Conservation (phyloP, 1,139 yeast genomes). For the Saccharomycopsis crataegensis region DNA sequence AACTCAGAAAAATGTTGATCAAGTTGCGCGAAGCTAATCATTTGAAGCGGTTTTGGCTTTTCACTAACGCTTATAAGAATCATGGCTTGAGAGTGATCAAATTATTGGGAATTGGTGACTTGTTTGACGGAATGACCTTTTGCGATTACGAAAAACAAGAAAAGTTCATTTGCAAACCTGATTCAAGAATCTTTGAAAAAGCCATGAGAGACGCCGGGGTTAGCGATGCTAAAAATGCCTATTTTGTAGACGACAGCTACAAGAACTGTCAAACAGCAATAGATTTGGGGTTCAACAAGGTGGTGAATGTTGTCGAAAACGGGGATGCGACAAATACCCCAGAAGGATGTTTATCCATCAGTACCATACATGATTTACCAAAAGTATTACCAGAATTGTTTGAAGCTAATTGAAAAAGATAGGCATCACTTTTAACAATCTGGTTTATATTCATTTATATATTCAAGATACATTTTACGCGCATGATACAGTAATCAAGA, state of each 20-base stretch:
- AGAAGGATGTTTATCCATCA: constrained; percentile 37
- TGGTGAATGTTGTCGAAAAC: constrained; percentile 36
- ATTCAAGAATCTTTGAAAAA: constrained; percentile 46
- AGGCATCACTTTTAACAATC: not conserved
- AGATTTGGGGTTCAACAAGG: constrained; percentile 36
- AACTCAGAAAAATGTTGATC: constrained; percentile 44
- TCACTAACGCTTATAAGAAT: constrained; percentile 88
- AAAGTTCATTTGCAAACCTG: constrained; percentile 84
- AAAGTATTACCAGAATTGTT: constrained; percentile 44
- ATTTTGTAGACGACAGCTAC: constrained; percentile 80
- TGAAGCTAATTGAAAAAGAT: constrained; percentile 12
- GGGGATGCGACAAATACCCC: constrained; percentile 32
- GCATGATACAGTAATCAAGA: not conserved
- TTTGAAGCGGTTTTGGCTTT: constrained; percentile 67
- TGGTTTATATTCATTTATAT: not conserved
- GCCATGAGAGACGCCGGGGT: constrained; percentile 62
- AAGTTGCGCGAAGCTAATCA: constrained; percentile 39
- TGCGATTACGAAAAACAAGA: constrained; percentile 64
- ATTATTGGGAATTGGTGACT: constrained; percentile 77
- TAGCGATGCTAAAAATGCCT: constrained; percentile 38
- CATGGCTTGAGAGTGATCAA: constrained; percentile 77
- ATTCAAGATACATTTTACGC: not conserved
- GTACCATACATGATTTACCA: constrained; percentile 41
- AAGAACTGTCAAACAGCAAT: constrained; percentile 44
- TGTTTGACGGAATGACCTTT: constrained; percentile 87